Evolutionary conservation across 2,329 filamentous ascomycete genomes (phyloP).

Genomic region (Aspergillus sp.): DNA sequence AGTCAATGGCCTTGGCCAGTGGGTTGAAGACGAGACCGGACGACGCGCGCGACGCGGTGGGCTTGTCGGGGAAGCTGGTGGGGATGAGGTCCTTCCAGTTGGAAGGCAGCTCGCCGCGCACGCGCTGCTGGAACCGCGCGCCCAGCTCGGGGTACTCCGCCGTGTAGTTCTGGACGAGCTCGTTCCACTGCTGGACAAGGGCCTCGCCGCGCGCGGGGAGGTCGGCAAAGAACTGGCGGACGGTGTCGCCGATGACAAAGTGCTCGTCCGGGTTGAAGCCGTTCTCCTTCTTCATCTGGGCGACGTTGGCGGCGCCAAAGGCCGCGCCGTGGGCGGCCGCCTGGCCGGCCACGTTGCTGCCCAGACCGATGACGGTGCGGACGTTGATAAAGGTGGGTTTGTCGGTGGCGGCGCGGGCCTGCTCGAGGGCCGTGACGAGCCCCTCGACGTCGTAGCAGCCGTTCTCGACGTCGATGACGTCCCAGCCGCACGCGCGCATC

Average conservation of each 20-base stretch:
- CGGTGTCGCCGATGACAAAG: conserved; percentile 47
- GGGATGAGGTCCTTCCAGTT: conserved; percentile 55
- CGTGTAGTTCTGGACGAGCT: conserved; percentile 45
- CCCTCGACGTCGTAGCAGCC: conserved; percentile 52
- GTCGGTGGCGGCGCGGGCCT: conserved; percentile 43
- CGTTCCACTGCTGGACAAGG: conserved; percentile 50
- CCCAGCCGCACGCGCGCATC: conserved; percentile 57
- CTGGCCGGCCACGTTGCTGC: conserved; percentile 43
- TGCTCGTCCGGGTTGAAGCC: conserved; percentile 51
- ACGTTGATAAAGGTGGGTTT: conserved; percentile 61
- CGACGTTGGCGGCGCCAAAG: conserved; percentile 55
- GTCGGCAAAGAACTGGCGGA: conserved; percentile 52
- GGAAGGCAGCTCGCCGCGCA: conserved; percentile 48
- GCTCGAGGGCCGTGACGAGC: conserved; percentile 49
- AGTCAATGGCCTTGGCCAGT: conserved; percentile 47
- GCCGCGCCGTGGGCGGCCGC: conserved; percentile 60
- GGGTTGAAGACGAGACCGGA: conserved; percentile 54
- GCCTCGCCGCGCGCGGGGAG: conserved; percentile 47
- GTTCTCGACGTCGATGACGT: conserved; percentile 55
- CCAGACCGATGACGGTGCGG: conserved; percentile 56
- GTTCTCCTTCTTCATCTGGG: conserved; percentile 52
- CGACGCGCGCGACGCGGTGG: conserved; percentile 51
- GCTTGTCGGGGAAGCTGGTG: conserved; percentile 46
- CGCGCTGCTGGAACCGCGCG: conserved; percentile 49
- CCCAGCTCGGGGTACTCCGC: conserved; percentile 47